A percentile compares a stretch with the other conserved stretches of the same genome.
phyloP scores from a whole-genome alignment of 1,284 basidiomycete genomes.

The Mycosarcoma mackinlayi region DNA sequence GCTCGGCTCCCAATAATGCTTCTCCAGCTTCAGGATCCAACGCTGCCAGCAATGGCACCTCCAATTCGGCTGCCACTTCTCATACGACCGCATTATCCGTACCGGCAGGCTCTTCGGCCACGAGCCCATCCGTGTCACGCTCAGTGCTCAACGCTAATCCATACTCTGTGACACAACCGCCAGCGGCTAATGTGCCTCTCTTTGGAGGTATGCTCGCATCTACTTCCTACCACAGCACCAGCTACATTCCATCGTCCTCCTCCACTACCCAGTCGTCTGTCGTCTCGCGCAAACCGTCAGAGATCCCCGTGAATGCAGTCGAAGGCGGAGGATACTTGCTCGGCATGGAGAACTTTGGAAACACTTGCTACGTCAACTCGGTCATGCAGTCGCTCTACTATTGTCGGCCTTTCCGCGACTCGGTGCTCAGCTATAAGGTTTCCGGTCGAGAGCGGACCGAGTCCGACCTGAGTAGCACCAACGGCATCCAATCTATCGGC shows the following conservation, averaged over 20 bases:
- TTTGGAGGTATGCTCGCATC: conserved; percentile 29
- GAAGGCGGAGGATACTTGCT: conserved; percentile 49
- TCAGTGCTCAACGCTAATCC: conserved; percentile 35
- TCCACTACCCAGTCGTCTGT: conserved; percentile 34
- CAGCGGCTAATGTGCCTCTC: conserved; percentile 13
- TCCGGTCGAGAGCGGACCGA: conserved; percentile 17
- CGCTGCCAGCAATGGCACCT: conserved; percentile 1
- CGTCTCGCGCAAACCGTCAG: conserved; percentile 26
- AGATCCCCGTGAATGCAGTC: conserved; percentile 34
- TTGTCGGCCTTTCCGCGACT: conserved; percentile 82
- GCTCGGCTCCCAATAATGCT: conserved; percentile 11
- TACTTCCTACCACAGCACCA: conserved; percentile 37
- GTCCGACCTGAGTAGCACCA: conserved; percentile 13
- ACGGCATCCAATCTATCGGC: conserved; percentile 5
- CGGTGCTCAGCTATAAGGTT: conserved; percentile 70
- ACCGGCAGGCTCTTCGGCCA: conserved; percentile 18
- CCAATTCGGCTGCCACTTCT: conserved; percentile 4
- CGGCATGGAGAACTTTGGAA: conserved; percentile 66
- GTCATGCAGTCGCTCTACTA: conserved; percentile 95
- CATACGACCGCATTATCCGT: conserved; percentile 10
- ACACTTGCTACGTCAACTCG: conserved; percentile 85
- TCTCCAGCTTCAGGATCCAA: conserved; percentile 13
- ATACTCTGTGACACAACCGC: conserved; percentile 12
- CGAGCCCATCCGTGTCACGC: conserved; percentile 16
- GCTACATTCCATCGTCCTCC: conserved; percentile 40